Base-by-base conservation (phyloP, 1,284 basidiomycete species). In the Apiotrichum gracile region DNA sequence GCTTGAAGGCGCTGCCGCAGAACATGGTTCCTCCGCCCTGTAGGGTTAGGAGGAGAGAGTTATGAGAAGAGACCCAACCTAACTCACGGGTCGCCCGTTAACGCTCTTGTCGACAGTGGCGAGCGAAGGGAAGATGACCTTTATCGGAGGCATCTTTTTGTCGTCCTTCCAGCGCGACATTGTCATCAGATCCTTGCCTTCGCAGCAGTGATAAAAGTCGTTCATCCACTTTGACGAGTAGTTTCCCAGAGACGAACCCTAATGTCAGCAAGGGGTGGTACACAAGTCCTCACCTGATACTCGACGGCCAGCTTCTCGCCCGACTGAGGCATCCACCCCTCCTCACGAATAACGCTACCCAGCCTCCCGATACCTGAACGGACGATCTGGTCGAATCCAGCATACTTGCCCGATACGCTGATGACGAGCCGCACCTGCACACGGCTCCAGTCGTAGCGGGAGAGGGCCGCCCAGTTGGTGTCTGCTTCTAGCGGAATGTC, bases 11-110 rank as follows among this genome's bases (percentile, higher is more conserved):
- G 4, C 39, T 41, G 16, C 65, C 67, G 47, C 64, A 65, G 49
- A 75, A 75, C 69, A 75, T 75, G 9, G 73, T 75, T 0, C 71
- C 70, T 1, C 73, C 75, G 0, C 73, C 72, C 55, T 66, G 33
- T 2, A n/a, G n/a, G n/a, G n/a, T n/a, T n/a, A n/a, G n/a, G n/a
- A n/a, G n/a, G n/a, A n/a, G n/a, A n/a, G 22, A 5, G 42, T 52
- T 50, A 60, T 47, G 21, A 14, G 19, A 5, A 24, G 3, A 19
- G 25, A 7, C 34, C 2, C 1, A 6, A 17, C 24, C 24, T 12
- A 12, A 54, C 66, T 57, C 47, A 68, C 67, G 14, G 57, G 54
- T n/a, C 63, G 51, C 4, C 69, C 69, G 4, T 54, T 35, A 5
- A 57, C 24, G 21, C 68, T 70, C 1, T 47, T 50, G 34, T 73